phyloP scores from a whole-genome alignment of 805 yeast species.

The Candida bentonensis region DNA sequence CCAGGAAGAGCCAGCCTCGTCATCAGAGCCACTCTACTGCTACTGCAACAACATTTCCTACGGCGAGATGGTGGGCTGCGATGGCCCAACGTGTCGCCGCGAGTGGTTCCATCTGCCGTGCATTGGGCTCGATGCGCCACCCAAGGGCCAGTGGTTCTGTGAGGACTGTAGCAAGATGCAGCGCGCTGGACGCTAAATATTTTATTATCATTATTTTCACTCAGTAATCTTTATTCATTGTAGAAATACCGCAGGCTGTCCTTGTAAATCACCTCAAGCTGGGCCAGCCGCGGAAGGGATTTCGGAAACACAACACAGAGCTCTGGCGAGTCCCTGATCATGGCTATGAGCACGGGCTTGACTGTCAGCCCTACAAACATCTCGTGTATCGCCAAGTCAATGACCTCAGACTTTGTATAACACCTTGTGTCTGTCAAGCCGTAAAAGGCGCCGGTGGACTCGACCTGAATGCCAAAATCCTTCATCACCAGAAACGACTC shows the following conservation, averaged over 20 bases:
- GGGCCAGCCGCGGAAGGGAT: neutral
- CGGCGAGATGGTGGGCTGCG: slow-evolving; percentile 99
- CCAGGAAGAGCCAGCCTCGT: slow-evolving; percentile 6
- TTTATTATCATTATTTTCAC: neutral
- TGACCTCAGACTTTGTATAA: neutral
- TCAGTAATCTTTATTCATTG: neutral
- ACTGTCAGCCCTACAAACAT: neutral
- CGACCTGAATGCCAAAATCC: neutral
- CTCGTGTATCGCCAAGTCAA: neutral
- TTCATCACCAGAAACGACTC: neutral
- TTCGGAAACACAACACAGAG: neutral
- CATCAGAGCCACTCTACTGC: slow-evolving; percentile 71
- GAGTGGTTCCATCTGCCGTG: slow-evolving; percentile 97
- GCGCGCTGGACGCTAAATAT: neutral
- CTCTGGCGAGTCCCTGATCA: neutral
- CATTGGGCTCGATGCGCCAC: slow-evolving; percentile 72
- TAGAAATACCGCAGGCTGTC: neutral
- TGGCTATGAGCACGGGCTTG: neutral
- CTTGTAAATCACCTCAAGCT: neutral
- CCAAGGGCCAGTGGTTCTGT: slow-evolving; percentile 77
- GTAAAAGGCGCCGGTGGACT: neutral
- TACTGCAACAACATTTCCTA: slow-evolving; percentile 94
- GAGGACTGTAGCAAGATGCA: slow-evolving; percentile 35
- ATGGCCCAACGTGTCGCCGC: slow-evolving; percentile 78
- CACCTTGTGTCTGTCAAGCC: neutral